Base-by-base conservation (phyloP, 768 basidiomycete species). In the Tremella mesenterica region DNA sequence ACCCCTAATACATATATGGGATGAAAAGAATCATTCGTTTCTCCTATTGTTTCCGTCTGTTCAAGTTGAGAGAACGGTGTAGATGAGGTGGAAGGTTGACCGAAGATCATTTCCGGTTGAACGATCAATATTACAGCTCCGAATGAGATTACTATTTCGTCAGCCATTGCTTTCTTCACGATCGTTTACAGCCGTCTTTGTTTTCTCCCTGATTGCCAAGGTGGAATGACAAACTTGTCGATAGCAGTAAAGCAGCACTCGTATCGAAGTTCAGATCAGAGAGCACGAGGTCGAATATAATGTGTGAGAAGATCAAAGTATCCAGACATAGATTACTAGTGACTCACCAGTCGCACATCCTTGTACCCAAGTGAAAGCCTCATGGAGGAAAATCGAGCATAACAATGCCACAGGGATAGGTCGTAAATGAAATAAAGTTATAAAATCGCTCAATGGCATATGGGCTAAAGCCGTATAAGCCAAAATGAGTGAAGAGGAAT, bases 71-170 rank as follows among this genome's bases (percentile, higher is more conserved):
- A n/a, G n/a, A n/a, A n/a, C n/a, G n/a, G n/a, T n/a, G n/a, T n/a
- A n/a, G n/a, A n/a, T n/a, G n/a, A n/a, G n/a, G n/a, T n/a, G 33
- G n/a, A 14, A 12, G 36, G 18, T 4, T 3, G 3, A n/a, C 47
- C 36, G 34, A 50, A 50, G 13, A 50, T 3, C 14, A 38, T 38
- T 4, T 34, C 34, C 25, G 49, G 49, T 20, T 39, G 30, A n/a
- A 50, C 28, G 33, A 50, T 31, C 12, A 50, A 21, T 3, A 50
- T 20, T 7, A 26, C 26, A 38, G 31, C 49, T 3, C 16, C 13
- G 34, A 50, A 38, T 13, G 49, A 50, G 31, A 50, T 26, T 6
- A 50, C 49, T 50, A 31, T n/a, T 10, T n/a, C n/a, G n/a, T n/a
- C n/a, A n/a, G n/a, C n/a, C n/a, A n/a, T n/a, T n/a, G n/a, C n/a